These are phyloP conservation scores for Podospora pseudopauciseta DNA, from an alignment of 495 filamentous ascomycete species.

Conservation along the genomic window DNA sequence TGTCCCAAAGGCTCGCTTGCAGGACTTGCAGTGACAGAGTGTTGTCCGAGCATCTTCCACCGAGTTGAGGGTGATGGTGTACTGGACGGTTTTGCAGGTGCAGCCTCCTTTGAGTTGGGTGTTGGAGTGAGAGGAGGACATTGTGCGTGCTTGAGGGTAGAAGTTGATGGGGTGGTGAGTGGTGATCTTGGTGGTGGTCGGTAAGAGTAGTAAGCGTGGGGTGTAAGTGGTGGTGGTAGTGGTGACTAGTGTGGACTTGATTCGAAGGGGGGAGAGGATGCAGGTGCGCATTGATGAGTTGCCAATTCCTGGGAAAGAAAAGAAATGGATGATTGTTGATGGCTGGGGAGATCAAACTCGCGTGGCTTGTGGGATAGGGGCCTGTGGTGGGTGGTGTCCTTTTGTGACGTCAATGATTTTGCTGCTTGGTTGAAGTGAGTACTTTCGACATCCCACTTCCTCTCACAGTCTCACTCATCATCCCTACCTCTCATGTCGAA, in stretches of 20 bases:
- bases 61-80: constrained; percentile 21
- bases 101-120: constrained; percentile 24
- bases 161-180: background rate
- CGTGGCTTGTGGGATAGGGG: background rate
- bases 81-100: constrained; percentile 23
- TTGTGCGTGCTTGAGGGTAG: background rate
- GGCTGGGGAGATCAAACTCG: background rate
- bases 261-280: background rate
- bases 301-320: background rate
- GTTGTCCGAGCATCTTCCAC: constrained; percentile 53
- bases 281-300: background rate
- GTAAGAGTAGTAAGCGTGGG: background rate
- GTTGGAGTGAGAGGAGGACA: background rate
- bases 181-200: background rate
- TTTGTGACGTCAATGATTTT: background rate
- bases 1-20: constrained; percentile 60
- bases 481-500: background rate
- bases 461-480: background rate
- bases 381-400: background rate
- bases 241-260: background rate
- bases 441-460: no score
- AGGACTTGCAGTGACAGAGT: constrained; percentile 63
- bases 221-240: background rate
- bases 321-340: no score
- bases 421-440: no score